Evolutionary conservation across 2,329 filamentous ascomycete species (phyloP).

Genomic region (Cordyceps militaris): DNA sequence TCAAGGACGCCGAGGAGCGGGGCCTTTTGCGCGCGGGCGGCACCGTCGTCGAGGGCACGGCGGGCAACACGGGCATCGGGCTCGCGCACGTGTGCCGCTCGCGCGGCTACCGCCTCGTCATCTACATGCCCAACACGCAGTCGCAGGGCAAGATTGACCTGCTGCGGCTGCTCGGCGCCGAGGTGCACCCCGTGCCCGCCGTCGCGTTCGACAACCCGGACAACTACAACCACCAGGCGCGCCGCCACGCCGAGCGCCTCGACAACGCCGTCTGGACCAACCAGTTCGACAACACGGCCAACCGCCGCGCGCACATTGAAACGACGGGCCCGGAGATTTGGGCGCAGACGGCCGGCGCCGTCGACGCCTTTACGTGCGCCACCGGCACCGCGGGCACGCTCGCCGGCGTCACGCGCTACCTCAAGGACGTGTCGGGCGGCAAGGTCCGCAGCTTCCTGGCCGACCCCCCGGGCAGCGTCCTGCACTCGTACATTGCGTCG

Average conservation of each 20-base stretch:
- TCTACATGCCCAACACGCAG: conserved; percentile 99
- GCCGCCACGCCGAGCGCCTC: conserved; percentile 75
- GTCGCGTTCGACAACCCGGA: conserved; percentile 91
- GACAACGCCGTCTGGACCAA: conserved; percentile 97
- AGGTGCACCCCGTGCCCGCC: conserved; percentile 92
- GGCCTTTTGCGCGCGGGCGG: conserved; percentile 78
- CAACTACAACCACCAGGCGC: conserved; percentile 97
- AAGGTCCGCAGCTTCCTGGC: conserved; percentile 82
- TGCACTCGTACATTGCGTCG: conserved; percentile 84
- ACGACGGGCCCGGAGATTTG: conserved; percentile 97
- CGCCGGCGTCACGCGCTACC: conserved; percentile 77
- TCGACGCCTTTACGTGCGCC: conserved; percentile 93
- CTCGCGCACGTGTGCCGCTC: conserved; percentile 93
- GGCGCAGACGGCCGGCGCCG: conserved; percentile 75
- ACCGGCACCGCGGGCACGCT: conserved; percentile 90
- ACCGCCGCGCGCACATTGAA: conserved; percentile 89
- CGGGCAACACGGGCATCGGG: conserved; percentile 96
- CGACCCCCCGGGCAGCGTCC: conserved; percentile 86
- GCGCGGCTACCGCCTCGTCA: conserved; percentile 88
- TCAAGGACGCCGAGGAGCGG: conserved; percentile 85
- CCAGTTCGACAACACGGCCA: conserved; percentile 96
- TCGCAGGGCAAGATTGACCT: conserved; percentile 97
- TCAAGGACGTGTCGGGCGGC: conserved; percentile 76
- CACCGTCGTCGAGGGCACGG: conserved; percentile 94
- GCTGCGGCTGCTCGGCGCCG: conserved; percentile 80